These are phyloP conservation scores for Ulmus americana DNA, from an alignment of 331 rosid species.

Conservation along the genomic window DNA sequence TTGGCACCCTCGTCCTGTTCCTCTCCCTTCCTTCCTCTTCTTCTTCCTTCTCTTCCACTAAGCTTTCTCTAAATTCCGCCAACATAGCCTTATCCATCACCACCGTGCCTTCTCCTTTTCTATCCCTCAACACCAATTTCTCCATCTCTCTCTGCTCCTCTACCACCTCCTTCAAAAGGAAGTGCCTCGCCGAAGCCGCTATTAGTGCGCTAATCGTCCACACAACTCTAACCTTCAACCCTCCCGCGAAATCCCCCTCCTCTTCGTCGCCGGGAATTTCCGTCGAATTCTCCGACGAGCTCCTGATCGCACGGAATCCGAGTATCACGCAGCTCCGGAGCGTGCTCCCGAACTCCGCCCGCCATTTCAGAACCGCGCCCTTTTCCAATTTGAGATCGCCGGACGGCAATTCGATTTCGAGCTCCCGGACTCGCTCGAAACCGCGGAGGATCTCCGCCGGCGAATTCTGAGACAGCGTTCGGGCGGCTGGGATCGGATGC, in stretches of 20 bases:
- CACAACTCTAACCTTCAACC: constrained; percentile 37
- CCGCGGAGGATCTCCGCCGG: constrained; percentile 36
- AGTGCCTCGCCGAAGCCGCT: constrained; percentile 48
- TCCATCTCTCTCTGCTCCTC: constrained; percentile 27
- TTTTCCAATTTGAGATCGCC: constrained; percentile 25
- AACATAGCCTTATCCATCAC: constrained; percentile 29
- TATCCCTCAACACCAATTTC: constrained; percentile 29
- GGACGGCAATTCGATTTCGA: constrained; percentile 37
- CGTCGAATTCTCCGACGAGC: not conserved
- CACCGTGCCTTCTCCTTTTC: constrained; percentile 40
- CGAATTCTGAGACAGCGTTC: constrained; percentile 19
- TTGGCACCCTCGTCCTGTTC: constrained; percentile 36
- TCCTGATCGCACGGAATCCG: constrained; percentile 22
- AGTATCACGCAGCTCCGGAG: constrained; percentile 35
- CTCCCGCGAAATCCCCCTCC: constrained; percentile 19
- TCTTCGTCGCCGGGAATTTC: not conserved
- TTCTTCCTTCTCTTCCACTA: not conserved
- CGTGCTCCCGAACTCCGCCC: constrained; percentile 37
- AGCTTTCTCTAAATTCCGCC: constrained; percentile 14
- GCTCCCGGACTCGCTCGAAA: constrained; percentile 28
- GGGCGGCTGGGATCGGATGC: constrained; percentile 8
- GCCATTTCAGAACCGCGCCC: constrained; percentile 36
- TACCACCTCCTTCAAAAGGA: constrained; percentile 33
- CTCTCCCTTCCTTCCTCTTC: constrained; percentile 17
- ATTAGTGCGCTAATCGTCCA: constrained; percentile 39